Conservation (phyloP, 1,284 basidiomycete genomes). For the Psilocybe mexicana region DNA sequence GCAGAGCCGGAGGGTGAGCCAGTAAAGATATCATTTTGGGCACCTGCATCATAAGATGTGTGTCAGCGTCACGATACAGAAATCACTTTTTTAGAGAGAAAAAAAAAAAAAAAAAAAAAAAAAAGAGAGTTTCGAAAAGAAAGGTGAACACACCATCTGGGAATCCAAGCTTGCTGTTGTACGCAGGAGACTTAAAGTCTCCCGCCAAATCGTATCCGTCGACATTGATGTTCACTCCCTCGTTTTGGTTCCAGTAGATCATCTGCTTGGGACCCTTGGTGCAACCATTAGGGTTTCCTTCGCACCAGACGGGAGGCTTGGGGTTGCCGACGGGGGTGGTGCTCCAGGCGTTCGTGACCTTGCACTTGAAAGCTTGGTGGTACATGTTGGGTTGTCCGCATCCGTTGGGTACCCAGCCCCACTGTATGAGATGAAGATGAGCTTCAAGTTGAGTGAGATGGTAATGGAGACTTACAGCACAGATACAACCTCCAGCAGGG, state of each 20-base stretch:
- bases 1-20: conserved; percentile 7
- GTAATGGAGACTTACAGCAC: conserved; percentile 40
- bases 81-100: neutral
- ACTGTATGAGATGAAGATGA: conserved; percentile 27
- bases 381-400: conserved; percentile 52
- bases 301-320: conserved; percentile 47
- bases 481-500: conserved; percentile 47
- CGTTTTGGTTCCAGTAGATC: conserved; percentile 47
- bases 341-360: conserved; percentile 40
- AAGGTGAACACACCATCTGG: conserved; percentile 33
- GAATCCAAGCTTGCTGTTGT: conserved; percentile 46
- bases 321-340: conserved; percentile 35
- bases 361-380: conserved; percentile 42
- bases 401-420: conserved; percentile 43
- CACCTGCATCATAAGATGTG: conserved; percentile 18
- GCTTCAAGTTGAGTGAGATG: conserved; percentile 6
- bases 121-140: neutral
- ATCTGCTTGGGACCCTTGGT: conserved; percentile 47
- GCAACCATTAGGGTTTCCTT: conserved; percentile 39
- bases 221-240: conserved; percentile 45
- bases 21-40: conserved; percentile 41
- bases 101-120: neutral
- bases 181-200: conserved; percentile 40
- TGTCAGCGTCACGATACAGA: neutral
- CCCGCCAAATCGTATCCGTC: conserved; percentile 38